Evolutionary conservation across 2,329 filamentous ascomycete species (phyloP).

Genomic region (Cadophora sp.): DNA sequence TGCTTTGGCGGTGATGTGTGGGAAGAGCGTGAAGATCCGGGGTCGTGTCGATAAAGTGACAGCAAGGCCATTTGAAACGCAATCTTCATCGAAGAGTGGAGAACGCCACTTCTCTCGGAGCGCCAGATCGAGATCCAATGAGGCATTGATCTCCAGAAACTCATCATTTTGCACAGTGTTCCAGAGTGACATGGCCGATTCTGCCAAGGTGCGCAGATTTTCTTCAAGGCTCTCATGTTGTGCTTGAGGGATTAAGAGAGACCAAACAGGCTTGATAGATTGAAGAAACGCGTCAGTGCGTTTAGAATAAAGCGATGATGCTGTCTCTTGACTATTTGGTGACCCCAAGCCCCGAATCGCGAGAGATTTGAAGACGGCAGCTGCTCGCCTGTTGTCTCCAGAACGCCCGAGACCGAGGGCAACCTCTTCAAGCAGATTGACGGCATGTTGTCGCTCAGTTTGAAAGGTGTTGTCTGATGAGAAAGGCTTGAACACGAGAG

Average conservation of each 20-base stretch:
- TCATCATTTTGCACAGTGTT: background rate
- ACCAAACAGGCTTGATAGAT: background rate
- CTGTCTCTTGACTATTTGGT: background rate
- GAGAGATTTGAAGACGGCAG: constrained; percentile 7
- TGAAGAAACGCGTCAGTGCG: background rate
- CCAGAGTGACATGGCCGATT: constrained; percentile 1
- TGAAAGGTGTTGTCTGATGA: constrained; percentile 5
- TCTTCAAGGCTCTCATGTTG: background rate
- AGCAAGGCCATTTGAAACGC: no score
- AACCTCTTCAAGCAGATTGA: background rate
- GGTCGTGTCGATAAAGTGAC: background rate
- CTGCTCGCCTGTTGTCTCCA: background rate
- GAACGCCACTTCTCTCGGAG: background rate
- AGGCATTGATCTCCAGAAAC: background rate
- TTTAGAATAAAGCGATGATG: background rate
- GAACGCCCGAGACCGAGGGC: background rate
- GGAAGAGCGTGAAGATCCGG: background rate
- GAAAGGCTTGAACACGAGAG: background rate
- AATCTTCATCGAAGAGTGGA: background rate
- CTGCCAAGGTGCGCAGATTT: background rate
- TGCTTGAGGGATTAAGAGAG: background rate
- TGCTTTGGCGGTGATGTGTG: background rate
- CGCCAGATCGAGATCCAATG: background rate
- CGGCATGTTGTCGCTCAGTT: background rate
- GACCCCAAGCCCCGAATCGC: background rate